Percentiles rank a stretch among this genome's conserved stretches.
Evolutionary conservation across 441 rosid species (phyloP).

Genomic region (Cnidoscolus chayamansa): DNA sequence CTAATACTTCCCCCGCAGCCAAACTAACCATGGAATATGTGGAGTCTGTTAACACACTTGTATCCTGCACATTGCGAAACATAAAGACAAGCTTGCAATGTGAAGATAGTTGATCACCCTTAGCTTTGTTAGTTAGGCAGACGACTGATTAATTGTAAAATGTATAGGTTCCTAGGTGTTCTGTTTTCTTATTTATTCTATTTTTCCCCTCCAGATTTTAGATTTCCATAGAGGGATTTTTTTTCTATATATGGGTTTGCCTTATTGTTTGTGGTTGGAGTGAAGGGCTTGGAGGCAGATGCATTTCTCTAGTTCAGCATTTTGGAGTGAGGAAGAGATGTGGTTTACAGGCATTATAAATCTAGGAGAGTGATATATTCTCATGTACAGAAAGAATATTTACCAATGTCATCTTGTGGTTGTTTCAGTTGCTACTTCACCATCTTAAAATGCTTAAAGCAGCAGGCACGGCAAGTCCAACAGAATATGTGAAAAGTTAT

Average conservation of each 20-base stretch:
- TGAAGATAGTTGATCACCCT: slow-evolving; percentile 61
- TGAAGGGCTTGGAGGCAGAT: slow-evolving; percentile 20
- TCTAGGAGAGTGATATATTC: background rate
- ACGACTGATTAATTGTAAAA: slow-evolving; percentile 33
- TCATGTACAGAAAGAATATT: slow-evolving; percentile 17
- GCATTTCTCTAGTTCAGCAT: background rate
- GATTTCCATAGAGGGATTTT: slow-evolving; percentile 20
- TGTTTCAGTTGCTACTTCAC: slow-evolving; percentile 5
- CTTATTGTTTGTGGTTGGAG: slow-evolving; percentile 25
- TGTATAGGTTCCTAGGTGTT: slow-evolving; percentile 29
- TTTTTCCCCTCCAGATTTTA: slow-evolving; percentile 14
- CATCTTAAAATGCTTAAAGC: background rate
- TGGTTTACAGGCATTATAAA: too few species aligned
- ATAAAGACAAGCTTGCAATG: slow-evolving; percentile 80
- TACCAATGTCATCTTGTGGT: background rate
- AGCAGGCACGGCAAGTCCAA: background rate
- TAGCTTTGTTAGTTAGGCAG: slow-evolving; percentile 32
- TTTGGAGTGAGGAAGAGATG: background rate
- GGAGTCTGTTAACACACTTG: slow-evolving; percentile 68
- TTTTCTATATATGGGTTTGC: slow-evolving; percentile 26
- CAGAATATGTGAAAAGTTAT: background rate
- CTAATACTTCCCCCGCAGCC: slow-evolving; percentile 65
- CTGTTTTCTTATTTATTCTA: background rate
- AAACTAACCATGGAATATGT: slow-evolving; percentile 69
- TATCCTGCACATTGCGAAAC: slow-evolving; percentile 75